phyloP scores from a whole-genome alignment of 306 rosid species.

The Quercus parvula region DNA sequence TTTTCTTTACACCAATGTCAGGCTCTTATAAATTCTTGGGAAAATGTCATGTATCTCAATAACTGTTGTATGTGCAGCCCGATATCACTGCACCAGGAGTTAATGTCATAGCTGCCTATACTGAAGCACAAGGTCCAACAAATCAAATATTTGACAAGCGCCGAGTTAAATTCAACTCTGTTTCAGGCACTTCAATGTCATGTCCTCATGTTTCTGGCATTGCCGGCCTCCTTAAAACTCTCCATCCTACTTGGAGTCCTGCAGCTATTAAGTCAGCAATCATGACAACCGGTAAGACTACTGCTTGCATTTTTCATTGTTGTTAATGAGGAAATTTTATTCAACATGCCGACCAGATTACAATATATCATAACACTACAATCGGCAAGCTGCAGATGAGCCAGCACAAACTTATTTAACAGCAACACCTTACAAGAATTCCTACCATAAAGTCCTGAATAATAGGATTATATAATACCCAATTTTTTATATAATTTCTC shows the following conservation, averaged over 20 bases:
- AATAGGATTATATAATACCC: too few species aligned
- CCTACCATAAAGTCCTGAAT: too few species aligned
- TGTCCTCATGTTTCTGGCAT: constrained; percentile 89
- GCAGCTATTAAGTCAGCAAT: constrained; percentile 94
- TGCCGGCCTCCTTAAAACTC: constrained; percentile 62
- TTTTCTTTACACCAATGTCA: constrained; percentile 9
- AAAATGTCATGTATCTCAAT: neutral
- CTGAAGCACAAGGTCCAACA: constrained; percentile 79
- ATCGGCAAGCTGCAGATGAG: too few species aligned
- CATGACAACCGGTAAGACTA: constrained; percentile 75
- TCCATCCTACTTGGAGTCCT: constrained; percentile 85
- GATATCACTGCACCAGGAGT: constrained; percentile 97
- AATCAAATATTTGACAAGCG: constrained; percentile 58
- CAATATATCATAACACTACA: too few species aligned
- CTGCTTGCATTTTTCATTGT: neutral
- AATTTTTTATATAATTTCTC: too few species aligned
- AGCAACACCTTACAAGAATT: too few species aligned
- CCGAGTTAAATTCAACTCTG: constrained; percentile 55
- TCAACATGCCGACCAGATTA: too few species aligned
- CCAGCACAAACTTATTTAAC: too few species aligned
- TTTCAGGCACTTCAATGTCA: constrained; percentile 96
- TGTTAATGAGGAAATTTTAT: neutral
- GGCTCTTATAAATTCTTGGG: neutral
- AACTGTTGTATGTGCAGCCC: constrained; percentile 53
- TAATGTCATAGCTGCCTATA: constrained; percentile 79